phyloP scores from a whole-genome alignment of 1,284 basidiomycete genomes.

The Xerocomus amazonicus region DNA sequence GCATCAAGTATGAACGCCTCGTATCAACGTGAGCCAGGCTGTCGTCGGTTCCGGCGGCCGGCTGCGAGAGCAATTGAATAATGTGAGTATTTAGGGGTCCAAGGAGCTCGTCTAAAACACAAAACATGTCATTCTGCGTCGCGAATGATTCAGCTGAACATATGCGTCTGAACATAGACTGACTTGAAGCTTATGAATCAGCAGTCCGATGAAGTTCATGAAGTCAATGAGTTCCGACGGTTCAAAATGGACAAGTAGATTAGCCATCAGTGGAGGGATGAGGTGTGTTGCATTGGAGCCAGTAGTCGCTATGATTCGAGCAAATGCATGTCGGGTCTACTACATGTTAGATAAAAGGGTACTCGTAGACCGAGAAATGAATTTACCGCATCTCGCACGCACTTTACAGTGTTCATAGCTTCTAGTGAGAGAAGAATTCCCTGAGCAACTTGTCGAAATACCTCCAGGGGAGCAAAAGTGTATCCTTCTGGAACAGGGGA shows the following conservation, averaged over 20 bases:
- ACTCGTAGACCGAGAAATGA: conserved; percentile 1
- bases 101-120: conserved; percentile 89
- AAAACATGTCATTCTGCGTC: conserved; percentile 69
- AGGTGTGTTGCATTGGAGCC: conserved; percentile 79
- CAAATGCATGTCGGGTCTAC: conserved; percentile 91
- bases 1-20: conserved; percentile 84
- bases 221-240: conserved; percentile 93
- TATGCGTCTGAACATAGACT: conserved; percentile 19
- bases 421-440: conserved; percentile 86
- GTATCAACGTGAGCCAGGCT: conserved; percentile 80
- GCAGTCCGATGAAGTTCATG: conserved; percentile 87
- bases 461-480: conserved; percentile 71
- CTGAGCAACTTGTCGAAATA: conserved; percentile 88
- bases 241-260: conserved; percentile 88
- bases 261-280: conserved; percentile 84
- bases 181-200: conserved; percentile 92
- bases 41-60: conserved; percentile 90
- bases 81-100: conserved; percentile 86
- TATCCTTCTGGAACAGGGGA: conserved; percentile 63
- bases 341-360: conserved; percentile 11
- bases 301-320: conserved; percentile 87
- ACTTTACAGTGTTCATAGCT: conserved; percentile 83
- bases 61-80: conserved; percentile 76
- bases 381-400: conserved; percentile 90
- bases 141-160: conserved; percentile 6